Evolutionary conservation across 345 rosid genomes (phyloP).

Genomic region (Eucalyptus paniculata): DNA sequence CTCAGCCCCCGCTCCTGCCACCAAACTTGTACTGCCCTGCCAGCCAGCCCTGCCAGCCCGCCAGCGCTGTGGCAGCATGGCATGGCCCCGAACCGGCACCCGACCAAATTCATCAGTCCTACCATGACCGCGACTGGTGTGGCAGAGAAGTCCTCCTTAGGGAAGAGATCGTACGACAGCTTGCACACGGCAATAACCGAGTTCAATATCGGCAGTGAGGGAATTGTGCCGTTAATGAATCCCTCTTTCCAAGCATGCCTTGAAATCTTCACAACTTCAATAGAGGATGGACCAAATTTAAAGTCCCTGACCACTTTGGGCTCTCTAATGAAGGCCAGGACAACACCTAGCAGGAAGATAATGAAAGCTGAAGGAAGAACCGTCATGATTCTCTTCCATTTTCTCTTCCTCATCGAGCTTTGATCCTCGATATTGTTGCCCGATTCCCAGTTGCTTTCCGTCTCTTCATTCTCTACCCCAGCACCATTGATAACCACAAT

Average conservation of each 20-base stretch:
- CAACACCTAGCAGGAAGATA: constrained; percentile 49
- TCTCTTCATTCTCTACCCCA: constrained; percentile 27
- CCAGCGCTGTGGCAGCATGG: constrained; percentile 87
- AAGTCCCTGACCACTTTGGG: constrained; percentile 32
- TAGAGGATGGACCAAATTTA: constrained; percentile 47
- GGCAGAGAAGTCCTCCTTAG: constrained; percentile 50
- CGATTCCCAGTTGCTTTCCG: background rate
- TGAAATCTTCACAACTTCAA: constrained; percentile 27
- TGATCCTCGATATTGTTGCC: background rate
- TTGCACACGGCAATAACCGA: constrained; percentile 85
- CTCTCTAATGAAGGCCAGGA: constrained; percentile 45
- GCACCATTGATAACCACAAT: constrained; percentile 50
- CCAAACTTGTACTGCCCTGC: constrained; percentile 60
- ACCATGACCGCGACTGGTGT: constrained; percentile 46
- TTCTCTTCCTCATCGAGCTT: constrained; percentile 9
- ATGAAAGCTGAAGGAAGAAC: constrained; percentile 64
- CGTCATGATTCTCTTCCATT: constrained; percentile 13
- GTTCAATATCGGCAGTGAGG: constrained; percentile 67
- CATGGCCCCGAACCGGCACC: constrained; percentile 87
- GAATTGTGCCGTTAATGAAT: constrained; percentile 65
- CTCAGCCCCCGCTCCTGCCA: constrained; percentile 77
- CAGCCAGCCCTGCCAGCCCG: constrained; percentile 39
- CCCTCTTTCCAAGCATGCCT: constrained; percentile 63
- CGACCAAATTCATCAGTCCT: constrained; percentile 67
- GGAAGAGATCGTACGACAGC: constrained; percentile 61